phyloP scores from a whole-genome alignment of 352 stramenopile species.

The Phytophthora niederhauseri region DNA sequence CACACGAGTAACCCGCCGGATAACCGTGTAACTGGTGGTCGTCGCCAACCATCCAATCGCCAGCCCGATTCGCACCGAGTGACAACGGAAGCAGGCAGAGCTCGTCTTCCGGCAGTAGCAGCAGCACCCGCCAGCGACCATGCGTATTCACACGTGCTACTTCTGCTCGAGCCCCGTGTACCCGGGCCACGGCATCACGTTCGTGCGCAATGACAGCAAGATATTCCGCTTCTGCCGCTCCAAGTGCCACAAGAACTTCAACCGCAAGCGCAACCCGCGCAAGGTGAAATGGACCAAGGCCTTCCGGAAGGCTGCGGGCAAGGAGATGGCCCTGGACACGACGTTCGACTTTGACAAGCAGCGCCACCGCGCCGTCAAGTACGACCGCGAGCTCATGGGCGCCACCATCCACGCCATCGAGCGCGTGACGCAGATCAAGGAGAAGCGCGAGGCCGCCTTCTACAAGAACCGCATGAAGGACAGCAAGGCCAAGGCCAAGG shows the following conservation, averaged over 20 bases:
- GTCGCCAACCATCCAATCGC: constrained; percentile 36
- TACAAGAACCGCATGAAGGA: constrained; percentile 98
- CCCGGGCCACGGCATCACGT: constrained; percentile 99
- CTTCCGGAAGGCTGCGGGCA: constrained; percentile 97
- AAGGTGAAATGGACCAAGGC: constrained; percentile 99
- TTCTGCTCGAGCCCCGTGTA: constrained; percentile 99
- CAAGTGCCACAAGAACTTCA: constrained; percentile 99
- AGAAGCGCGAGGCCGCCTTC: constrained; percentile 96
- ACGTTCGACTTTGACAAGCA: constrained; percentile 99
- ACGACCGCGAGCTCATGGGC: constrained; percentile 99
- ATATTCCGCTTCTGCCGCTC: constrained; percentile 99
- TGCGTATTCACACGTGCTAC: constrained; percentile 99
- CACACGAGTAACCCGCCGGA: constrained; percentile 1
- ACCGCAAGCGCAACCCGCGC: constrained; percentile 99
- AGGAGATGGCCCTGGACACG: constrained; percentile 99
- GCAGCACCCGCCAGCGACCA: constrained; percentile 39
- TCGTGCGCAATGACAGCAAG: constrained; percentile 99
- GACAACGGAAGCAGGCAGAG: constrained; percentile 15
- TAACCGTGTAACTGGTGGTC: constrained; percentile 10
- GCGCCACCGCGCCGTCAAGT: constrained; percentile 98
- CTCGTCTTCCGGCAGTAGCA: constrained; percentile 23
- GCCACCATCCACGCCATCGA: constrained; percentile 99
- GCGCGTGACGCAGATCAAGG: constrained; percentile 97
- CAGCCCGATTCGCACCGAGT: constrained; percentile 5
- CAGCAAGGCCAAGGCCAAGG: constrained; percentile 80